Percentiles rank a stretch among this genome's conserved stretches.
Evolutionary conservation across 2,329 filamentous ascomycete genomes (phyloP).

Genomic region (Corniculantispora saksenae): DNA sequence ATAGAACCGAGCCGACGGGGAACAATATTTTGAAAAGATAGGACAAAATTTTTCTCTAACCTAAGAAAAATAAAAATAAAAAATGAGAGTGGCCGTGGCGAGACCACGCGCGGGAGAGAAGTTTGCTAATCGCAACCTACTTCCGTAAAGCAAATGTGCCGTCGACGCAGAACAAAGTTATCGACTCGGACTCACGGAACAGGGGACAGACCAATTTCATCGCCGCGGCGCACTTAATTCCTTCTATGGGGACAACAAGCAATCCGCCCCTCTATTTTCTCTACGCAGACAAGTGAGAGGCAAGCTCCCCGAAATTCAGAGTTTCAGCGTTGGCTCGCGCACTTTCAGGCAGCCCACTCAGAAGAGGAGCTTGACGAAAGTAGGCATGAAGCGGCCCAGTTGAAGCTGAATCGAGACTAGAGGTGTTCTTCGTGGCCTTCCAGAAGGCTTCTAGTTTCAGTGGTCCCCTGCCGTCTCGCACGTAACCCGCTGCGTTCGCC

Average conservation of each 20-base stretch:
- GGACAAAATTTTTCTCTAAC: no score
- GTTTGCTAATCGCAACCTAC: neutral
- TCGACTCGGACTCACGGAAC: neutral
- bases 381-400: neutral
- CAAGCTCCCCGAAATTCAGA: conserved; percentile 10
- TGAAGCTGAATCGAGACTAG: conserved; percentile 11
- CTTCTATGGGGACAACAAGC: neutral
- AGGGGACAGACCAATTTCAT: neutral
- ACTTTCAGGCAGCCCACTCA: neutral
- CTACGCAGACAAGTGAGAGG: neutral
- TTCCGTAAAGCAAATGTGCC: neutral
- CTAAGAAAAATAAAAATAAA: no score
- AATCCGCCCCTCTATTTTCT: neutral
- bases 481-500: no score
- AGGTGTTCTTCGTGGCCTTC: conserved; percentile 7
- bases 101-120: neutral
- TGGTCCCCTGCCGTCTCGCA: neutral
- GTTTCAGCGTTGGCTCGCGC: neutral
- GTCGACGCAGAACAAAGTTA: neutral
- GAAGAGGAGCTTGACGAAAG: neutral
- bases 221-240: neutral
- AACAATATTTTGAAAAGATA: neutral
- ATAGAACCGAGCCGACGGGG: neutral
- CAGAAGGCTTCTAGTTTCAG: conserved; percentile 8
- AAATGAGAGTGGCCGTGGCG: neutral